Conservation (phyloP, 202 grass and related monocot genomes). For the Sporobolus alterniflorus region DNA sequence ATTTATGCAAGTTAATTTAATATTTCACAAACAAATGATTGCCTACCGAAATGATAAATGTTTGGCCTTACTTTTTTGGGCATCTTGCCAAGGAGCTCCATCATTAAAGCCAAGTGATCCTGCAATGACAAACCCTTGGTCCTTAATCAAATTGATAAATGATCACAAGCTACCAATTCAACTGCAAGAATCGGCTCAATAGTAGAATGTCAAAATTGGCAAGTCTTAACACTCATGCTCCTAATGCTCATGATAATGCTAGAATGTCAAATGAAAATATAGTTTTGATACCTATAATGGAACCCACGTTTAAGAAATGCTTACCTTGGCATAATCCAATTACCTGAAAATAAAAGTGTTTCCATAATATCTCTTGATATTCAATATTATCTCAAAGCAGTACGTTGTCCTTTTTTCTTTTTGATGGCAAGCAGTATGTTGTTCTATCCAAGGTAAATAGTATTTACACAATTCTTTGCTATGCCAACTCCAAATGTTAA, state of each 20-base stretch:
- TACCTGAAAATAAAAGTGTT: not conserved
- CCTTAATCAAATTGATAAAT: conserved; percentile 38
- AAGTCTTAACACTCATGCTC: not conserved
- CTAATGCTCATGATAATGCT: not conserved
- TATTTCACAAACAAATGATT: conserved; percentile 22
- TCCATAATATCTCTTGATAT: not conserved
- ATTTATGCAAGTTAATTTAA: conserved; percentile 27
- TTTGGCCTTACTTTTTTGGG: conserved; percentile 69
- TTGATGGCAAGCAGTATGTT: not conserved
- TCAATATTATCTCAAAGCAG: not conserved
- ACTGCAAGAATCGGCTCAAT: not conserved
- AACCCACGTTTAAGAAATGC: not conserved
- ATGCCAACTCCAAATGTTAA: not conserved
- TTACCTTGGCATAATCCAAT: not conserved
- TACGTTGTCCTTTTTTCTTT: not conserved
- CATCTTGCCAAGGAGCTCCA: conserved; percentile 94
- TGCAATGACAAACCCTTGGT: conserved; percentile 38
- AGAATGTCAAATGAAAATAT: conserved; percentile 2
- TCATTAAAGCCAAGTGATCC: conserved; percentile 99
- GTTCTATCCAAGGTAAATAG: not conserved
- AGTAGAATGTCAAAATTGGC: not conserved
- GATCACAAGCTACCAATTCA: not conserved
- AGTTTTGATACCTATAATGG: not conserved
- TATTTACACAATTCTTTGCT: not conserved
- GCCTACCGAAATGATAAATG: conserved; percentile 10